phyloP scores from a whole-genome alignment of 2,329 filamentous ascomycete genomes.

The Penicillium freii region DNA sequence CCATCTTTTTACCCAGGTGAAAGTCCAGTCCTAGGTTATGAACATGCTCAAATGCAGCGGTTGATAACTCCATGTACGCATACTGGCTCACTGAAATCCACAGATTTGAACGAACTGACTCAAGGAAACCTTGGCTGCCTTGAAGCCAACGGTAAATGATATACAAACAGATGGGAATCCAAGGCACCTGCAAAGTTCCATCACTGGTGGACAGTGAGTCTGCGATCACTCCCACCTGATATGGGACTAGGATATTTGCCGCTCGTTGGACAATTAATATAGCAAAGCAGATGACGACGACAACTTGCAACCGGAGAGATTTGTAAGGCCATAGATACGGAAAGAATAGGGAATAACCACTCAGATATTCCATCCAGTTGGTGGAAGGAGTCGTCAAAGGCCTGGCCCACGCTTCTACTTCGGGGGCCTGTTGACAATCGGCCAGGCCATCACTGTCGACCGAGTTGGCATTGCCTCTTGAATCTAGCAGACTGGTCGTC shows the following conservation, averaged over 20 bases:
- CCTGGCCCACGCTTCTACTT: conserved; percentile 70
- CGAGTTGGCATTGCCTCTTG: background rate
- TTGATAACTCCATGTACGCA: conserved; percentile 84
- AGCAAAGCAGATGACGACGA: conserved; percentile 76
- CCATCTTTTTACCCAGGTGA: conserved; percentile 53
- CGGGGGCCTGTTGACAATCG: background rate
- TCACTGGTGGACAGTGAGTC: conserved; percentile 47
- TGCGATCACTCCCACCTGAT: conserved; percentile 74
- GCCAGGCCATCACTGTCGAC: background rate
- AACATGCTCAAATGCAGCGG: conserved; percentile 93
- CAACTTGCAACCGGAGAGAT: conserved; percentile 65
- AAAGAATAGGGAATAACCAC: conserved; percentile 84
- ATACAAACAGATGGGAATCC: conserved; percentile 69
- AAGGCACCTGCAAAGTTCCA: conserved; percentile 48
- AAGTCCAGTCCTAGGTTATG: conserved; percentile 72
- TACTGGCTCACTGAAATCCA: conserved; percentile 96
- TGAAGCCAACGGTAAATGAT: conserved; percentile 75
- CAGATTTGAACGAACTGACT: conserved; percentile 73
- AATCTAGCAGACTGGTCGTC: background rate
- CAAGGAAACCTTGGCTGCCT: conserved; percentile 62
- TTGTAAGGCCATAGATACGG: conserved; percentile 66
- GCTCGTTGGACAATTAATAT: conserved; percentile 74
- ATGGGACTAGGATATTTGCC: conserved; percentile 78
- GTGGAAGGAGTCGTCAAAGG: conserved; percentile 81
- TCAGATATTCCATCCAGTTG: conserved; percentile 89